Evolutionary conservation across 768 basidiomycete species (phyloP).

Genomic region (Ramaria rubella): DNA sequence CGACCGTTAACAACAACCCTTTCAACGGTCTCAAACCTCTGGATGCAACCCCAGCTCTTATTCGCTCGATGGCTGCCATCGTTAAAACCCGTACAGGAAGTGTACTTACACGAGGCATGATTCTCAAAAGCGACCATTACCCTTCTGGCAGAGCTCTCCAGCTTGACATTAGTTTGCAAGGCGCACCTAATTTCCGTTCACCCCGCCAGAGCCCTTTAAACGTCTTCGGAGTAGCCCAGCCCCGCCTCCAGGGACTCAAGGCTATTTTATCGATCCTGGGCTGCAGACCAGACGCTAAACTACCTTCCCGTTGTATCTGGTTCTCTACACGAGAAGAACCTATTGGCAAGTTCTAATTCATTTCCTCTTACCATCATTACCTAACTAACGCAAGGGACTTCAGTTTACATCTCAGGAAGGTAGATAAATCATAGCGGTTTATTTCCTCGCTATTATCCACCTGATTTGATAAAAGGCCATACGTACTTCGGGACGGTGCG

Average conservation of each 20-base stretch:
- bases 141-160: constrained; percentile 84
- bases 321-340: constrained; percentile 97
- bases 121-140: constrained; percentile 90
- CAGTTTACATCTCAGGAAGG: constrained; percentile 79
- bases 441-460: constrained; percentile 1
- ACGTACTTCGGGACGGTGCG: constrained; percentile 83
- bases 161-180: constrained; percentile 85
- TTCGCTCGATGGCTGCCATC: constrained; percentile 49
- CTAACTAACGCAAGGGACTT: constrained; percentile 14
- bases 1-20: background rate
- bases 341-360: constrained; percentile 49
- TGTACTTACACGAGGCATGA: constrained; percentile 82
- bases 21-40: background rate
- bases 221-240: constrained; percentile 94
- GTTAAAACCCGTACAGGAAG: constrained; percentile 81
- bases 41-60: constrained; percentile 4
- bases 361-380: constrained; percentile 2
- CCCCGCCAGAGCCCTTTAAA: constrained; percentile 74
- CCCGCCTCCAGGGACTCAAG: constrained; percentile 83
- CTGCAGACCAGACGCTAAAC: constrained; percentile 55
- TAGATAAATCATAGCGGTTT: background rate
- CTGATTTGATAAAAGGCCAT: constrained; percentile 54
- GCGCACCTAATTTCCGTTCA: constrained; percentile 92
- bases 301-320: constrained; percentile 81
- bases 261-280: constrained; percentile 83